Percentiles rank a stretch among this genome's conserved stretches.
These are phyloP conservation scores for Beauveria sp. DNA, from an alignment of 2,329 filamentous ascomycete genomes.

Conservation along the genomic window DNA sequence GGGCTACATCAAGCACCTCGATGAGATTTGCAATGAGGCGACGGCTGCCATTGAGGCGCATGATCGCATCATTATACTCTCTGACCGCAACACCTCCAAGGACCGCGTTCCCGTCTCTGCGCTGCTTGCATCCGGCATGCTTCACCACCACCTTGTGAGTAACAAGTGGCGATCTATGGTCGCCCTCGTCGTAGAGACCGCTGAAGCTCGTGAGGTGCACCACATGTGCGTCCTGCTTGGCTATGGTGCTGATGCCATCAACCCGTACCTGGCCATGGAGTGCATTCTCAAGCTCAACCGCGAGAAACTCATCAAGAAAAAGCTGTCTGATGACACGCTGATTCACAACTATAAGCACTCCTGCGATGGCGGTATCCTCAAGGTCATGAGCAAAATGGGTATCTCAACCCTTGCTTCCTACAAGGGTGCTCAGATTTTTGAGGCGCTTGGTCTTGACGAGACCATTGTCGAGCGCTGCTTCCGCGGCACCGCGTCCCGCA, in stretches of 20 bases:
- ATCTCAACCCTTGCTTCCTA: constrained; percentile 94
- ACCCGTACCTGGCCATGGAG: constrained; percentile 92
- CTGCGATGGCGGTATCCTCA: constrained; percentile 90
- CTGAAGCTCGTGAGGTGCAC: constrained; percentile 92
- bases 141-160: constrained; percentile 89
- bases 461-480: constrained; percentile 91
- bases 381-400: constrained; percentile 99
- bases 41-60: constrained; percentile 76
- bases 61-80: constrained; percentile 81
- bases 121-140: constrained; percentile 81
- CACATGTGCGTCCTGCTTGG: constrained; percentile 98
- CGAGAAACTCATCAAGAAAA: constrained; percentile 86
- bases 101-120: constrained; percentile 82
- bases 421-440: constrained; percentile 97
- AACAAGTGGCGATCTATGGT: constrained; percentile 93
- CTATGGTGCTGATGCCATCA: constrained; percentile 89
- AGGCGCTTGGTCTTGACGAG: constrained; percentile 89
- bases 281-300: constrained; percentile 95
- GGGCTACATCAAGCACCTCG: constrained; percentile 81
- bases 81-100: constrained; percentile 76
- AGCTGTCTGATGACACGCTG: constrained; percentile 70
- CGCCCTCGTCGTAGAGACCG: constrained; percentile 83
- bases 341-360: constrained; percentile 97
- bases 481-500: constrained; percentile 86
- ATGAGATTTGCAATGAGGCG: constrained; percentile 78